Percentiles rank a stretch among this genome's conserved stretches.
Conservation (phyloP, 1,139 yeast species). For the Scheffersomyces segobiensis region DNA sequence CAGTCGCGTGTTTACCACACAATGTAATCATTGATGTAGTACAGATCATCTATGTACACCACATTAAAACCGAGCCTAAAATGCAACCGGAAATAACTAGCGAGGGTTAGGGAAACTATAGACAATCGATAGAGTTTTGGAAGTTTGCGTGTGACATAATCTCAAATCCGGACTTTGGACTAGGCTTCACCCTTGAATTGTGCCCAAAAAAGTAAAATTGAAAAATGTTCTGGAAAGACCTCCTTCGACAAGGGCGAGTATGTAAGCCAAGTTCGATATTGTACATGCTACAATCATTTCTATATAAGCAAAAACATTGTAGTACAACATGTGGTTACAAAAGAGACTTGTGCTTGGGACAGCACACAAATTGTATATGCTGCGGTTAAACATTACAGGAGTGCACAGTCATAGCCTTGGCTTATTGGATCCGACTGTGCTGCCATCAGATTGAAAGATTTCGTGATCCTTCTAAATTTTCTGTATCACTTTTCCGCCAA, state of each 20-base stretch:
- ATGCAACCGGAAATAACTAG: neutral
- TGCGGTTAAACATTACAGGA: neutral
- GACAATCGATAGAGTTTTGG: neutral
- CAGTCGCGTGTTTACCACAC: neutral
- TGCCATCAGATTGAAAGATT: neutral
- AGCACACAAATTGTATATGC: neutral
- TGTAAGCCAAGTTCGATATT: neutral
- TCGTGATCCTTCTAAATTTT: neutral
- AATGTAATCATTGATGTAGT: neutral
- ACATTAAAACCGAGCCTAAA: neutral
- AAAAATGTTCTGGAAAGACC: neutral
- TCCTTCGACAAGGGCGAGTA: neutral
- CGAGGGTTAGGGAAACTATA: no score
- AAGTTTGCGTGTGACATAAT: neutral
- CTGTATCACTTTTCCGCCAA: neutral
- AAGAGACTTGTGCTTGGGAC: neutral
- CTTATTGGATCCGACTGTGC: neutral
- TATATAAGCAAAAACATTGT: neutral
- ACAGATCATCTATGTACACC: neutral
- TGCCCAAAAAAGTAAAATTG: no score
- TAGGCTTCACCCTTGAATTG: neutral
- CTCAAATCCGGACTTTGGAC: neutral
- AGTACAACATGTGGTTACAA: neutral
- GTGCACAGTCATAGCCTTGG: neutral
- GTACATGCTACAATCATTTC: neutral